A percentile compares a stretch with the other conserved stretches of the same genome.
Evolutionary conservation across 1,284 basidiomycete genomes (phyloP).

Genomic region (Stereum hirsutum): DNA sequence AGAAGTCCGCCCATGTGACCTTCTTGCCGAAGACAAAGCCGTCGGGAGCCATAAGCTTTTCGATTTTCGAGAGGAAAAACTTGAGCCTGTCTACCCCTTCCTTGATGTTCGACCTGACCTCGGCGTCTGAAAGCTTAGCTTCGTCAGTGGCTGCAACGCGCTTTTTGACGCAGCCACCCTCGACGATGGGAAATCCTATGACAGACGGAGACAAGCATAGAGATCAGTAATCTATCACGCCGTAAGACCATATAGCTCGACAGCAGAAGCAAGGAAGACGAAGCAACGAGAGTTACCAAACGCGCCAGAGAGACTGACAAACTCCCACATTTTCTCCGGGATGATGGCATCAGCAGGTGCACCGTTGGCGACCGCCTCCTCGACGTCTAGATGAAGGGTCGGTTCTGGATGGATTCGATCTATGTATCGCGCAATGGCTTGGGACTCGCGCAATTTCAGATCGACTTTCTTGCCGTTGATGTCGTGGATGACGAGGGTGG

Average conservation of each 20-base stretch:
- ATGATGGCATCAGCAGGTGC: not conserved
- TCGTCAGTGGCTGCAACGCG: not conserved
- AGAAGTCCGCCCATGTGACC: not conserved
- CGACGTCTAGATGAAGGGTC: not conserved
- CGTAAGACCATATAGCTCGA: too few relatives aligned
- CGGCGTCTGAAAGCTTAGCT: not conserved
- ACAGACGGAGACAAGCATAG: too few relatives aligned
- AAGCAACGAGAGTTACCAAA: too few relatives aligned
- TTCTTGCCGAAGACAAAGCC: not conserved
- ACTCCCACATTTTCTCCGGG: not conserved
- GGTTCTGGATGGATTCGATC: not conserved
- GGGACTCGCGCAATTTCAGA: not conserved
- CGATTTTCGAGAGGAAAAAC: not conserved
- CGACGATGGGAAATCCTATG: not conserved
- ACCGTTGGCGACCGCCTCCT: too few relatives aligned
- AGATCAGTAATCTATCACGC: too few relatives aligned
- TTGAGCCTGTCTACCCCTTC: not conserved
- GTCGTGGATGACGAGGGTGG: not conserved
- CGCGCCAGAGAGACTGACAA: not conserved
- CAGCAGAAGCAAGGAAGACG: too few relatives aligned
- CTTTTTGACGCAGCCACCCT: not conserved
- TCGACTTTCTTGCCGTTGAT: not conserved
- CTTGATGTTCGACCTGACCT: not conserved
- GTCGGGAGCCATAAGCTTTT: not conserved
- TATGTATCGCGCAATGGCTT: not conserved